Percentiles rank a stretch among this genome's conserved stretches.
Conservation (phyloP, 2,329 filamentous ascomycete genomes). For the Neurospora crassa region DNA sequence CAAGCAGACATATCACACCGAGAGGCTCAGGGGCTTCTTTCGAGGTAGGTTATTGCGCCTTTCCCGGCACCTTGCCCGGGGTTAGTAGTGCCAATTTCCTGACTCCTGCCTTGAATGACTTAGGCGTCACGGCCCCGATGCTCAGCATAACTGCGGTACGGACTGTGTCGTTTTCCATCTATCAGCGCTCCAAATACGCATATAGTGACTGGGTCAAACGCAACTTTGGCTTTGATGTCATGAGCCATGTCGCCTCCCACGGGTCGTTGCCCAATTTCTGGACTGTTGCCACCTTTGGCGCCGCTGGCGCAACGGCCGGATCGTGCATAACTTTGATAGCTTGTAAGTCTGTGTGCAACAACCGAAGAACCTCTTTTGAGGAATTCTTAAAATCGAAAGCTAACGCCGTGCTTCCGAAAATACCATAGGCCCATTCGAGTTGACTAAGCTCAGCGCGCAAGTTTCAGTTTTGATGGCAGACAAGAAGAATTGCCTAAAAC, state of each 20-base stretch:
- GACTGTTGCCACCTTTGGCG: constrained; percentile 67
- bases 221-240: constrained; percentile 59
- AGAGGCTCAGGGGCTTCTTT: constrained; percentile 70
- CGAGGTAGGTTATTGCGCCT: constrained; percentile 45
- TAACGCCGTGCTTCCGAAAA: not conserved
- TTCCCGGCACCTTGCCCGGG: not conserved
- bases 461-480: constrained; percentile 69
- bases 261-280: constrained; percentile 64
- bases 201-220: constrained; percentile 62
- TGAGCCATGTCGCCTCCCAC: constrained; percentile 60
- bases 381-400: not conserved
- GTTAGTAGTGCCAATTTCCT: constrained; percentile 10
- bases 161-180: constrained; percentile 38
- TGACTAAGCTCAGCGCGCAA: constrained; percentile 83
- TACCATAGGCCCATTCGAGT: constrained; percentile 62
- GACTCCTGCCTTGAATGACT: constrained; percentile 13
- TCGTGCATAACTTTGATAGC: constrained; percentile 72
- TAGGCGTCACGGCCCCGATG: constrained; percentile 71
- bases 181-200: constrained; percentile 65
- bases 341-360: constrained; percentile 39
- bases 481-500: constrained; percentile 34
- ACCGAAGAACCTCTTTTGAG: not conserved
- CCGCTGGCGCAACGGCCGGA: constrained; percentile 69
- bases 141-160: constrained; percentile 36
- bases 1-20: constrained; percentile 62